These are phyloP conservation scores for Neonectria neomacrospora DNA, from an alignment of 2,329 filamentous ascomycete species.

Conservation along the genomic window DNA sequence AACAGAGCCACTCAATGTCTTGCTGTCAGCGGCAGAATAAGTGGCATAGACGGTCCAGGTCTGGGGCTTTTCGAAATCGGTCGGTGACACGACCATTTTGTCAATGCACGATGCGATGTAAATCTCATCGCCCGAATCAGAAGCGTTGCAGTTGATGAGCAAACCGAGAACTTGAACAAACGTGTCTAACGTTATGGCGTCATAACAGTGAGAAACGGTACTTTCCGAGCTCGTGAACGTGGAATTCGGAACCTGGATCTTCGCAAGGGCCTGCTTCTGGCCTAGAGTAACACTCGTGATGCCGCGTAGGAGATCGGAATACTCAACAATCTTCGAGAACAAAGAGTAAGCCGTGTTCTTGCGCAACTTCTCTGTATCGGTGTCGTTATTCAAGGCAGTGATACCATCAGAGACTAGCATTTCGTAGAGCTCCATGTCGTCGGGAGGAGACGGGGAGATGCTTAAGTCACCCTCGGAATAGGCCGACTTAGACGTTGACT, in stretches of 20 bases:
- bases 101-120: conserved; percentile 29
- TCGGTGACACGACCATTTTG: conserved; percentile 31
- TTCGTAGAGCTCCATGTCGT: conserved; percentile 27
- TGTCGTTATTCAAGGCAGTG: conserved; percentile 17
- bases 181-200: conserved; percentile 36
- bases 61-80: conserved; percentile 23
- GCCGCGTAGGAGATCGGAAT: conserved; percentile 28
- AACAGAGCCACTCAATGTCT: conserved; percentile 29
- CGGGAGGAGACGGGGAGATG: conserved; percentile 4
- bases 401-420: conserved; percentile 28
- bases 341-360: conserved; percentile 30
- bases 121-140: conserved; percentile 28
- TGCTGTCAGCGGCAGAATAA: conserved; percentile 24
- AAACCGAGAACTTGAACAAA: conserved; percentile 40
- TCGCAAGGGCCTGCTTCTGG: conserved; percentile 28
- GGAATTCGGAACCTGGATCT: conserved; percentile 29
- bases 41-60: conserved; percentile 35
- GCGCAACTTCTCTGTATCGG: conserved; percentile 26
- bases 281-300: conserved; percentile 32
- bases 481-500: conserved; percentile 15
- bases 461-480: conserved; percentile 28
- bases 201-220: conserved; percentile 27
- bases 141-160: conserved; percentile 34
- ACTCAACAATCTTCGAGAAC: conserved; percentile 36
- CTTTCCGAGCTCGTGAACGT: conserved; percentile 22